phyloP scores from a whole-genome alignment of 169 alveolate species.

The Theileria equi region DNA sequence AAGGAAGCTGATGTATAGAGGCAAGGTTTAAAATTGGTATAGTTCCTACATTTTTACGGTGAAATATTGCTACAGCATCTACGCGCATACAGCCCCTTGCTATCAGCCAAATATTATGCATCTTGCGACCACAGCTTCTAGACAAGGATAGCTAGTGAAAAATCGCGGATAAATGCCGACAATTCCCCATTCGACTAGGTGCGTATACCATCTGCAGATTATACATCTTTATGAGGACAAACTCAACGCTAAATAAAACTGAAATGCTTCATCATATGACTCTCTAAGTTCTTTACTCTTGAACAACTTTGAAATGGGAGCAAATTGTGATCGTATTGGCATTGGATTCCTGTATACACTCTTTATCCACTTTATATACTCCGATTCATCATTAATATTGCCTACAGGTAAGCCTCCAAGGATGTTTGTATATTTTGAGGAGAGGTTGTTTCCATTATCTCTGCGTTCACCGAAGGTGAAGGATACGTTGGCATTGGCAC shows the following conservation, averaged over 20 bases:
- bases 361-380: slow-evolving; percentile 49
- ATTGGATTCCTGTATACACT: slow-evolving; percentile 51
- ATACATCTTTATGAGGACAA: neutral
- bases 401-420: slow-evolving; percentile 58
- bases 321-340: slow-evolving; percentile 60
- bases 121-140: too few species aligned
- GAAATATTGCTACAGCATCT: too few species aligned
- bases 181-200: too few species aligned
- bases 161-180: too few species aligned
- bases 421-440: slow-evolving; percentile 35
- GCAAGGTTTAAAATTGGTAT: too few species aligned
- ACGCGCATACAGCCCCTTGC: too few species aligned
- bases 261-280: slow-evolving; percentile 52
- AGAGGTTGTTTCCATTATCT: slow-evolving; percentile 6
- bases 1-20: too few species aligned
- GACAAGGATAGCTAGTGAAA: too few species aligned
- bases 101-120: too few species aligned
- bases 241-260: slow-evolving; percentile 49
- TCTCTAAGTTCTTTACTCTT: slow-evolving; percentile 21
- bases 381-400: slow-evolving; percentile 28
- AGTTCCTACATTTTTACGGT: too few species aligned
- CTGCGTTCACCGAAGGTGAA: neutral
- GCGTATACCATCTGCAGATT: slow-evolving; percentile 26
- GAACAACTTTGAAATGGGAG: slow-evolving; percentile 57
- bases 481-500: neutral